phyloP scores from a whole-genome alignment of 2,329 filamentous ascomycete genomes.

The Hysterium pulicare region DNA sequence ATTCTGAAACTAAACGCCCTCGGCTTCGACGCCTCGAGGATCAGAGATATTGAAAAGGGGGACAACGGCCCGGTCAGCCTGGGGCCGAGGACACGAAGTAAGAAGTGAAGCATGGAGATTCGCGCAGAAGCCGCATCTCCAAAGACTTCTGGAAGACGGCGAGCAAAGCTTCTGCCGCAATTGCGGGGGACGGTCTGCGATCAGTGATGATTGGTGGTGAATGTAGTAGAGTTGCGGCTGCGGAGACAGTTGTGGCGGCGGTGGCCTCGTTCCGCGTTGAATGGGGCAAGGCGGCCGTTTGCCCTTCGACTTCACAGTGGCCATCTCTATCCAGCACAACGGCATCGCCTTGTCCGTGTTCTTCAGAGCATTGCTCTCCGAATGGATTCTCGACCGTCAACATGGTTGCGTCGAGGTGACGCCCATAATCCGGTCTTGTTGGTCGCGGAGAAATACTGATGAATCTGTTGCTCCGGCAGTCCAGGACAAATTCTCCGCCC shows the following conservation, averaged over 20 bases:
- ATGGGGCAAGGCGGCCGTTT: not conserved
- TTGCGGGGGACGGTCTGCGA: not conserved
- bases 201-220: not conserved
- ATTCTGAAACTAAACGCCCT: not conserved
- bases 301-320: not conserved
- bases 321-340: not conserved
- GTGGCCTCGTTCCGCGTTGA: not conserved
- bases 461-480: too few relatives aligned
- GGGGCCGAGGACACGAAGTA: not conserved
- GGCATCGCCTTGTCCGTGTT: not conserved
- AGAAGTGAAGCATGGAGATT: not conserved
- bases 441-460: not conserved
- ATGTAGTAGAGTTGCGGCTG: not conserved
- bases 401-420: too few relatives aligned
- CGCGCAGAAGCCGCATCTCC: not conserved
- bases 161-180: not conserved
- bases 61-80: too few relatives aligned
- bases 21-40: too few relatives aligned
- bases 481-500: too few relatives aligned
- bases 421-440: not conserved
- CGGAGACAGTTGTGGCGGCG: not conserved
- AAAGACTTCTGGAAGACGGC: not conserved
- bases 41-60: too few relatives aligned
- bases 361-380: not conserved
- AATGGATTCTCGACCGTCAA: not conserved